Evolutionary conservation across 2,329 filamentous ascomycete genomes (phyloP).

Genomic region (Xylaria polymorpha): DNA sequence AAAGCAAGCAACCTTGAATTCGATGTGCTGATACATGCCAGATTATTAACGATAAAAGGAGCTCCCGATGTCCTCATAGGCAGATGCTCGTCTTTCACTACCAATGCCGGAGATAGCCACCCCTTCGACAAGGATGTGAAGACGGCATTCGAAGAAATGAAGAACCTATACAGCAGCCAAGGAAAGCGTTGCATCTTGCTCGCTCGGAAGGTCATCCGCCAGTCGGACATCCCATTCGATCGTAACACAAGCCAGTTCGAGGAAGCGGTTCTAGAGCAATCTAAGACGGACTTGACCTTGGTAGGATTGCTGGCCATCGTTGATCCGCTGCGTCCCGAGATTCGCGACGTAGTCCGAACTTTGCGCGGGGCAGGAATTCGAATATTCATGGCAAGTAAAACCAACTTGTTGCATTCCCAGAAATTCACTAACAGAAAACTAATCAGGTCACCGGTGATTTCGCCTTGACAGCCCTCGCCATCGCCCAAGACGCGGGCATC

Average conservation of each 20-base stretch:
- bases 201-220: slow-evolving; percentile 68
- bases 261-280: slow-evolving; percentile 65
- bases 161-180: slow-evolving; percentile 75
- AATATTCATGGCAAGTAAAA: slow-evolving; percentile 74
- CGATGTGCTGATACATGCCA: slow-evolving; percentile 61
- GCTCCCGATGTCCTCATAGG: slow-evolving; percentile 79
- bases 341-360: slow-evolving; percentile 72
- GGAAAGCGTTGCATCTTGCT: slow-evolving; percentile 76
- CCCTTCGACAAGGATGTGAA: slow-evolving; percentile 60
- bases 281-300: slow-evolving; percentile 74
- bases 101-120: slow-evolving; percentile 64
- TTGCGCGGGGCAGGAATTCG: slow-evolving; percentile 76
- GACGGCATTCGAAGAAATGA: slow-evolving; percentile 65
- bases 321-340: slow-evolving; percentile 80
- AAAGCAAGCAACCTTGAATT: slow-evolving; percentile 22
- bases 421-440: neutral
- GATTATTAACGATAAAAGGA: slow-evolving; percentile 79
- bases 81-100: slow-evolving; percentile 69
- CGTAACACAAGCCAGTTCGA: slow-evolving; percentile 65
- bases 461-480: slow-evolving; percentile 77
- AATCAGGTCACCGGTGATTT: slow-evolving; percentile 77
- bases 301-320: slow-evolving; percentile 82
- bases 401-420: neutral
- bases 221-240: slow-evolving; percentile 53
- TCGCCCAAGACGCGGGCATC: slow-evolving; percentile 78